A percentile compares a stretch with the other conserved stretches of the same genome.
Conservation (phyloP, 345 rosid genomes). For the Durio zibethinus region DNA sequence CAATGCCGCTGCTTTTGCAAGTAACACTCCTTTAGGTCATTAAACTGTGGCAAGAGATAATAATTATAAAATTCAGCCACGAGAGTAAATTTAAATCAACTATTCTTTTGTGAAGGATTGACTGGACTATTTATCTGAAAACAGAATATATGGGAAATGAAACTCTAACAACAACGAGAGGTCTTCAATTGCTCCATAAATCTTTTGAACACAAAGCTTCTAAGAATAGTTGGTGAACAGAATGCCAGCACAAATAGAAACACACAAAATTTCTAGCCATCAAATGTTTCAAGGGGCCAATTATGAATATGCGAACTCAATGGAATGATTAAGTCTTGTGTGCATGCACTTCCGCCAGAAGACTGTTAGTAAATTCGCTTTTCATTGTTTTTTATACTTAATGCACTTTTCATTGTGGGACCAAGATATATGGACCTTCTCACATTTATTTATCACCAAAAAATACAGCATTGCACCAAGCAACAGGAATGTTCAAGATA, state of each 20-base stretch:
- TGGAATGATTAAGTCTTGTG: not conserved
- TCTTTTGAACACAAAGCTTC: not conserved
- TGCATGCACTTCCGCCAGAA: not conserved
- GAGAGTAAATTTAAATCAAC: not conserved
- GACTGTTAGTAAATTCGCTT: not conserved
- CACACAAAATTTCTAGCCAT: not conserved
- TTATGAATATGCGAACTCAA: not conserved
- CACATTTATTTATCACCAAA: not conserved
- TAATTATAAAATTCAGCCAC: constrained; percentile 2
- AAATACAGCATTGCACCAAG: not conserved
- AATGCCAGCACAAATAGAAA: not conserved
- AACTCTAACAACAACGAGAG: not conserved
- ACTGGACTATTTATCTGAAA: not conserved
- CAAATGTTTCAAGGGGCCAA: not conserved
- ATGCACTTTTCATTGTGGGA: not conserved
- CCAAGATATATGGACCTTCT: not conserved
- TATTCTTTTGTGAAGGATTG: not conserved
- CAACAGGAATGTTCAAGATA: not conserved
- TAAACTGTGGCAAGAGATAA: constrained; percentile 36
- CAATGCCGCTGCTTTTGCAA: constrained; percentile 46
- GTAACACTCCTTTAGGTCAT: constrained; percentile 54
- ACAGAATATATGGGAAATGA: not conserved
- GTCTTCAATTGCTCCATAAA: not conserved
- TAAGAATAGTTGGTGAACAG: not conserved
- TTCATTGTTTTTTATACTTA: too few relatives aligned